Base-by-base conservation (phyloP, 1,139 yeast species). In the Magnusiomyces fungicola region DNA sequence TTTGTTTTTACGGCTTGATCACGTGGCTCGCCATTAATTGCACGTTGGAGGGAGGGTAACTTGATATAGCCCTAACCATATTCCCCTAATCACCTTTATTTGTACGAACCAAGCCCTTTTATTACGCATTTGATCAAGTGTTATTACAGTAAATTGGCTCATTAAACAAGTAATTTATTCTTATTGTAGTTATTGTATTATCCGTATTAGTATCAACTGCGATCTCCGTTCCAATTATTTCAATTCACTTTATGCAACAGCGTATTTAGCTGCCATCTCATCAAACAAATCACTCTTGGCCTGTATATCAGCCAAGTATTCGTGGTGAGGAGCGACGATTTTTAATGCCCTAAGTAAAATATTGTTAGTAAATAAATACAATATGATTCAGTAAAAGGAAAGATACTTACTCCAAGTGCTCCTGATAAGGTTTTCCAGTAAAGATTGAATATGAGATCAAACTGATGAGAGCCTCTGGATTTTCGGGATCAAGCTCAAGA, bases 381-480 rank as follows among this genome's bases (percentile, higher is more conserved):
- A 22, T 22, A 7, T 12, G n/a, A 12, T 14, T 22, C 18, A 39
- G 18, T 10, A 16, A 41, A 3, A 41, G 16, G 10, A 41, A 7
- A 22, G 19, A 41, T 18, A 41, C 45, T 30, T 32, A 33, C 45
- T 43, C 25, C 10, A 38, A 24, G 7, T 18, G 21, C 62, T 58
- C 71, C 4, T 65, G 64, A 30, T 73, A 69, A 42, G 73, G 76
- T 52, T 68, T 67, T 49, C 79, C 78, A 33, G 68, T 68, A 52
- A 79, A 67, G 55, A 76, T 75, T 46, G 78, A 76, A 47, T 70
- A 71, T 1, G 83, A 71, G 55, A 81, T 73, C 58, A 76, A 71
- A 63, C 82, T 80, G 29, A 82, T 83, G 49, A 81, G 59, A 22
- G 77, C 73, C 56, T 82, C 82, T 23, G 74, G 75, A 56, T 69